phyloP scores from a whole-genome alignment of 2,329 filamentous ascomycete genomes.

The Aspergillus fructus region DNA sequence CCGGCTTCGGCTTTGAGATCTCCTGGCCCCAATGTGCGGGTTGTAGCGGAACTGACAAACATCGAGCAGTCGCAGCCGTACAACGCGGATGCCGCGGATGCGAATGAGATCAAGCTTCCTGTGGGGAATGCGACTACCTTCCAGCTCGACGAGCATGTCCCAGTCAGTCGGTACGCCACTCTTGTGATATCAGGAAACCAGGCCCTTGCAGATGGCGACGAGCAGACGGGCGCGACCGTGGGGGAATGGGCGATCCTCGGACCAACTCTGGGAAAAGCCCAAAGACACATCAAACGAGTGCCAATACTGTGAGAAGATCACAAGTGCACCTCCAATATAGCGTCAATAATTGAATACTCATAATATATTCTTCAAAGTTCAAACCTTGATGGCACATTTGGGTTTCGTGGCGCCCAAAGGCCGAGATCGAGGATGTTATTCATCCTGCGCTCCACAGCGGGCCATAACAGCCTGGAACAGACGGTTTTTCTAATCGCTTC shows the following conservation, averaged over 20 bases:
- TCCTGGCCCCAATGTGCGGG: not conserved
- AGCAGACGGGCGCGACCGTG: constrained; percentile 46
- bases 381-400: not conserved
- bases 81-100: constrained; percentile 28
- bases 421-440: not conserved
- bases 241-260: constrained; percentile 49
- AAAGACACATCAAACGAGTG: not conserved
- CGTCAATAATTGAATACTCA: not conserved
- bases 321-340: not conserved
- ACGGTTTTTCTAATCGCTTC: no score
- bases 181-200: constrained; percentile 47
- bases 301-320: not conserved
- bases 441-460: constrained; percentile 4
- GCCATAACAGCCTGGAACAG: not conserved
- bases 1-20: constrained; percentile 6
- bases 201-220: constrained; percentile 30
- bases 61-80: constrained; percentile 41
- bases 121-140: constrained; percentile 45
- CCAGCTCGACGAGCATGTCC: constrained; percentile 33
- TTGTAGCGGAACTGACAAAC: constrained; percentile 22
- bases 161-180: constrained; percentile 42
- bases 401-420: no score
- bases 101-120: constrained; percentile 36
- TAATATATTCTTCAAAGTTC: not conserved
- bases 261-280: constrained; percentile 1